These are phyloP conservation scores for Colletotrichum sublineola DNA, from an alignment of 2,329 filamentous ascomycete species.

Conservation along the genomic window DNA sequence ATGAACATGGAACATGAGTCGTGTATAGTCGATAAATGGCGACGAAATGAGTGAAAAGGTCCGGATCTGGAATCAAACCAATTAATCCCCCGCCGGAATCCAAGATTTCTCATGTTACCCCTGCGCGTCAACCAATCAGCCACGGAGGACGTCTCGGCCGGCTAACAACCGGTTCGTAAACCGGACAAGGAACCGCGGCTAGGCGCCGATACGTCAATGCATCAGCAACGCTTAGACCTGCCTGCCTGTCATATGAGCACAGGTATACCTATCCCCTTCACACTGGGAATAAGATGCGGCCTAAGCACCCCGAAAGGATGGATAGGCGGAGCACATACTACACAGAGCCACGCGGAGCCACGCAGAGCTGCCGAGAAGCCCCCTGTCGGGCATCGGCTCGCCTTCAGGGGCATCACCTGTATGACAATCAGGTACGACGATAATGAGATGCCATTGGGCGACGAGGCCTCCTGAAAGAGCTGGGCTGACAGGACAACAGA, in stretches of 20 bases:
- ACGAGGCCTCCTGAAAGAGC: not conserved
- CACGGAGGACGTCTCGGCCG: not conserved
- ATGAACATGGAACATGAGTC: constrained; percentile 14
- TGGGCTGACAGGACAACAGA: not conserved
- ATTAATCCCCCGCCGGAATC: not conserved
- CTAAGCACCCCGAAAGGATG: constrained; percentile 32
- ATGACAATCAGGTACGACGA: constrained; percentile 18
- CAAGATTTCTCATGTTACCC: not conserved
- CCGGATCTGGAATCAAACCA: not conserved
- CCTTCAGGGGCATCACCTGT: constrained; percentile 28
- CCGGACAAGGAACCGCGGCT: not conserved
- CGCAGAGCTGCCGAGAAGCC: too few relatives aligned
- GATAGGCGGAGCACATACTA: constrained; percentile 15
- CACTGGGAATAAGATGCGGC: constrained; percentile 31
- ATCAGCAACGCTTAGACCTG: constrained; percentile 2
- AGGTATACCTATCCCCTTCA: too few relatives aligned
- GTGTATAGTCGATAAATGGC: not conserved
- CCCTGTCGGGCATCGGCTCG: constrained; percentile 18
- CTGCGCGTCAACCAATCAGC: not conserved
- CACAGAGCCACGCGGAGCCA: not conserved
- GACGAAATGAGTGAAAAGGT: not conserved
- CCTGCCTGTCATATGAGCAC: not conserved
- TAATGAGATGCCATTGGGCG: constrained; percentile 18
- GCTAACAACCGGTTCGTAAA: too few relatives aligned
- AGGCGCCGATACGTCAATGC: not conserved